A percentile compares a stretch with the other conserved stretches of the same genome.
Evolutionary conservation across 306 rosid species (phyloP).

Genomic region (Malus sieversii): DNA sequence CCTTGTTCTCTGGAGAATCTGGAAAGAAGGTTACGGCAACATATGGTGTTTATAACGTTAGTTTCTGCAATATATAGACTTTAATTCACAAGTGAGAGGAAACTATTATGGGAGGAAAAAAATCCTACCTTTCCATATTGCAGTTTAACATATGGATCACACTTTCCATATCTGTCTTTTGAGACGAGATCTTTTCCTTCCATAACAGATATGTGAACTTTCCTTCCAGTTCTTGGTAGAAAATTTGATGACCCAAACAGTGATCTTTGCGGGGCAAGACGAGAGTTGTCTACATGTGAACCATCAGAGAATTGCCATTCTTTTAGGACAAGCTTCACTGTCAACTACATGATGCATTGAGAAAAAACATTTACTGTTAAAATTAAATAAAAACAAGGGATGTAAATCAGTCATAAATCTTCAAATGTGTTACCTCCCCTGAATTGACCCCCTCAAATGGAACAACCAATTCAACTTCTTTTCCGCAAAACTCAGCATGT

Average conservation of each 20-base stretch:
- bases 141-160: conserved; percentile 63
- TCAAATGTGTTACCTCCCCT: conserved; percentile 62
- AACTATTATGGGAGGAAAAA: conserved; percentile 3
- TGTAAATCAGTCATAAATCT: not conserved
- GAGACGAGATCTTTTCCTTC: conserved; percentile 73
- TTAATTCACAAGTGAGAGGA: not conserved
- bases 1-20: conserved; percentile 63
- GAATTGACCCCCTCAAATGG: conserved; percentile 77
- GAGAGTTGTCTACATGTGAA: conserved; percentile 48
- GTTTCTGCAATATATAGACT: not conserved
- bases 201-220: conserved; percentile 52
- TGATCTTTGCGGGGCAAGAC: conserved; percentile 33
- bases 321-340: conserved; percentile 60
- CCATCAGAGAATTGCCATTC: conserved; percentile 98
- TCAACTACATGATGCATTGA: conserved; percentile 49
- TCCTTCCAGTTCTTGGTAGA: conserved; percentile 73
- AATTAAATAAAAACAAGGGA: not conserved
- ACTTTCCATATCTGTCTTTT: conserved; percentile 69
- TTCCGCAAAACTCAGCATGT: conserved; percentile 58
- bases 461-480: conserved; percentile 83
- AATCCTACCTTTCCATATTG: conserved; percentile 79
- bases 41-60: conserved; percentile 4
- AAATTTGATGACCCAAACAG: conserved; percentile 61
- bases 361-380: not conserved
- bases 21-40: conserved; percentile 19